Evolutionary conservation across 2,329 filamentous ascomycete species (phyloP), one percentile per base, ranked within the genome.

Genomic region (Exserohilum turcica): DNA sequence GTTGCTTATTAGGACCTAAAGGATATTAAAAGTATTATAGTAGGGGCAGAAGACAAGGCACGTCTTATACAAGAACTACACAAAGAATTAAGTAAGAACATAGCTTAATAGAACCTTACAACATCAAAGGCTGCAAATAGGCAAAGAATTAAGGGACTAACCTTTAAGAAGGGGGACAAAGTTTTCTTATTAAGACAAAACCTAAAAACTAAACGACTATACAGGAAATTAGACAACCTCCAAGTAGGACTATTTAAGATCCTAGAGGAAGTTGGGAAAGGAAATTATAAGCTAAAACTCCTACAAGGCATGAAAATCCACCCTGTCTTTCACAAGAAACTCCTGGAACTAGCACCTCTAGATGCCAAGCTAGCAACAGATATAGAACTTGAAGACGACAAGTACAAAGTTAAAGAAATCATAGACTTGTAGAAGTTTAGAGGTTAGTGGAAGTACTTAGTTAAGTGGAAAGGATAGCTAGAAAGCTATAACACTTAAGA

Each of bases 131-230:
- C 33, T 2, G 37, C 12, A 6, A 40, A 27, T 40, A 40, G 28
- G 8, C 8, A 40, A 28, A 40, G 19, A 5, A 40, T 40, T 40
- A 40, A 39, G 36, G 9, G 36, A 42, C 38, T 42, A 42, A 42
- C n/a, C 21, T 42, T 35, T 44, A 44, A 44, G 43, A 45, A 37
- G 24, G 8, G 43, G 15, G 19, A 45, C 15, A 45, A 28, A 37
- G 43, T 45, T 36, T 37, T 45, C 21, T 24, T 24, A 24, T 24
- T 24, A 24, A 24, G 21, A 24, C 21, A 24, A 24, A 29, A 29
- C 38, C 27, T 40, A 40, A 40, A 40, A 40, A 15, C 38, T 40
- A 28, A 40, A 24, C 10, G 28, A 16, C 38, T 16, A 40, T 3
- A 24, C 6, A 40, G 19, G 15, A 40, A 40, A 29, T 24, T 40